Evolutionary conservation across 2,329 filamentous ascomycete genomes (phyloP).

Genomic region (Fulvia fulva): DNA sequence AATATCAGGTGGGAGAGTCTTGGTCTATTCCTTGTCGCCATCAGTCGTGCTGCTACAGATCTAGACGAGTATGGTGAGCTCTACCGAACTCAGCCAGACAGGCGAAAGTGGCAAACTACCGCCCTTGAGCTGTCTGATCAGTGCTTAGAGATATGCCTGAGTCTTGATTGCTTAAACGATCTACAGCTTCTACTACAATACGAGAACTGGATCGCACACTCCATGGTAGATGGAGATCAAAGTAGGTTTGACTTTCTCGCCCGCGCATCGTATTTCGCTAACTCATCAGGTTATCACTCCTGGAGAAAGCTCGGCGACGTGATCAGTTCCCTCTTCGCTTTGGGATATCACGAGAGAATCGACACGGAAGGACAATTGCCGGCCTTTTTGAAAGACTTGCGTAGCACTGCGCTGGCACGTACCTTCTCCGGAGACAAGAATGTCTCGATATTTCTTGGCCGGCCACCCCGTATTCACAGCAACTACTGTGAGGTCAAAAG

Average conservation of each 20-base stretch:
- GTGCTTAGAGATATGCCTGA: constrained; percentile 36
- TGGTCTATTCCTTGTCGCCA: constrained; percentile 38
- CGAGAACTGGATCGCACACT: constrained; percentile 46
- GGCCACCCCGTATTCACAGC: constrained; percentile 46
- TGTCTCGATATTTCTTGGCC: constrained; percentile 48
- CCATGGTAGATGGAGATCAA: constrained; percentile 43
- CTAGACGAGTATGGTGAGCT: constrained; percentile 33
- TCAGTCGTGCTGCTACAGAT: constrained; percentile 36
- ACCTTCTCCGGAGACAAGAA: constrained; percentile 48
- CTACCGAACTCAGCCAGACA: constrained; percentile 22
- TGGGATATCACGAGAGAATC: constrained; percentile 46
- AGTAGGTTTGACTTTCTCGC: constrained; percentile 31
- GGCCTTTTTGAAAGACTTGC: constrained; percentile 40
- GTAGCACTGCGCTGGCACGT: constrained; percentile 40
- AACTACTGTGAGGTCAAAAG: constrained; percentile 40
- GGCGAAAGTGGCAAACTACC: constrained; percentile 29
- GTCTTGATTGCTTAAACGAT: constrained; percentile 40
- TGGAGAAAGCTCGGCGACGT: constrained; percentile 49
- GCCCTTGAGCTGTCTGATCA: constrained; percentile 27
- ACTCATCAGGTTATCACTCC: constrained; percentile 41
- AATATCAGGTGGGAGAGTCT: constrained; percentile 40
- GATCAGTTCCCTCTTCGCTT: constrained; percentile 44
- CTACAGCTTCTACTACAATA: constrained; percentile 46
- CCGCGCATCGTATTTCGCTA: constrained; percentile 2
- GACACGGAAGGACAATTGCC: constrained; percentile 32